phyloP scores from a whole-genome alignment of 495 filamentous ascomycete genomes.

The Lasiosphaeria miniovina region DNA sequence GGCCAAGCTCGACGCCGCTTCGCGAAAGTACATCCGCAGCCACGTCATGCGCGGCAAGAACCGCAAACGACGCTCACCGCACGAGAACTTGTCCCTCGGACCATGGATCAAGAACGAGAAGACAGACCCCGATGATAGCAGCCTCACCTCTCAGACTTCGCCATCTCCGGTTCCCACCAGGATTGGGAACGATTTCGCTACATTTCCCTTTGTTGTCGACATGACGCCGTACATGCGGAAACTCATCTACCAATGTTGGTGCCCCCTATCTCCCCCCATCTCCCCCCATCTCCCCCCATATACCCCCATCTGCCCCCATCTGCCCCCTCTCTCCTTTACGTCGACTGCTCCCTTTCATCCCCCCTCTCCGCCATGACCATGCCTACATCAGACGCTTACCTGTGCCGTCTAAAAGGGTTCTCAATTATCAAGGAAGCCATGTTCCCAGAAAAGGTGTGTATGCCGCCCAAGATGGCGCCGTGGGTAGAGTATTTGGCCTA shows the following conservation, averaged over 20 bases:
- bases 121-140: background rate
- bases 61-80: conserved; percentile 6
- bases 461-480: conserved; percentile 3
- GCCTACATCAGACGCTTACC: background rate
- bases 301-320: too few species aligned
- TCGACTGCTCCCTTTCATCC: too few species aligned
- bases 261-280: background rate
- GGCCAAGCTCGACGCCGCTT: conserved; percentile 15
- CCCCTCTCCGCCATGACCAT: too few species aligned
- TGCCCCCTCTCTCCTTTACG: too few species aligned
- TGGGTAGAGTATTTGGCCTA: conserved; percentile 18
- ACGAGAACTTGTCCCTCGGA: background rate
- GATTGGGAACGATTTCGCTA: conserved; percentile 7
- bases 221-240: conserved; percentile 2
- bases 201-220: background rate
- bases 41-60: conserved; percentile 30
- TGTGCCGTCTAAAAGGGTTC: conserved; percentile 8
- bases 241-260: conserved; percentile 2
- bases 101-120: background rate
- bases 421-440: conserved; percentile 9
- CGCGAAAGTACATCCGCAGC: conserved; percentile 20
- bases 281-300: background rate
- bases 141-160: background rate
- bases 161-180: conserved; percentile 4
- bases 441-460: conserved; percentile 17